Percentiles rank a stretch among this genome's conserved stretches.
phyloP scores from a whole-genome alignment of 2,329 filamentous ascomycete species.

The Penicillium sp. region DNA sequence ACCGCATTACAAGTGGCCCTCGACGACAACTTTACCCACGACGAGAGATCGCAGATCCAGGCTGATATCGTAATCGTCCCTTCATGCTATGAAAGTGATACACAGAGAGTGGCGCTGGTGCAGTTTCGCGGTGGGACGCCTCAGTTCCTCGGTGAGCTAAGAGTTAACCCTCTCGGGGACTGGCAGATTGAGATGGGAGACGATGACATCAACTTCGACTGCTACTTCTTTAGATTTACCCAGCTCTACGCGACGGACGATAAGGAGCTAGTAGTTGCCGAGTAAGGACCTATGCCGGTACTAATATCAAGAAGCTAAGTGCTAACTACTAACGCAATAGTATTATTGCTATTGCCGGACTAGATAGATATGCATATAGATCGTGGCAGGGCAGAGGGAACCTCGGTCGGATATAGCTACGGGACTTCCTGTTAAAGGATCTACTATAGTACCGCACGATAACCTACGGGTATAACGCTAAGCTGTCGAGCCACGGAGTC shows the following conservation, averaged over 20 bases:
- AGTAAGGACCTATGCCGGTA: too few species aligned
- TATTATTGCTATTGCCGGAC: conserved; percentile 9
- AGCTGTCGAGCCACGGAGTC: conserved; percentile 31
- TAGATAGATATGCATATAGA: conserved; percentile 37
- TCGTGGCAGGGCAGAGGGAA: conserved; percentile 35
- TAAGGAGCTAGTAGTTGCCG: conserved; percentile 15
- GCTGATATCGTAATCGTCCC: conserved; percentile 14
- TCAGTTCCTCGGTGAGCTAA: conserved; percentile 12
- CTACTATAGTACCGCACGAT: conserved; percentile 35
- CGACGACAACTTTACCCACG: conserved; percentile 12
- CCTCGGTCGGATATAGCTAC: conserved; percentile 35
- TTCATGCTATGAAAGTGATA: conserved; percentile 18
- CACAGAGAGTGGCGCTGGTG: conserved; percentile 12
- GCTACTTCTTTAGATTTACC: conserved; percentile 20
- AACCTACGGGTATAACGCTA: conserved; percentile 44
- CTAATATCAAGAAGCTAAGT: too few species aligned
- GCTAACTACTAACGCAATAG: too few species aligned
- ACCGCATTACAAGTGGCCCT: conserved; percentile 12
- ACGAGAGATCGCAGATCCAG: conserved; percentile 15
- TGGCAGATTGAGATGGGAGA: conserved; percentile 21
- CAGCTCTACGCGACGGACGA: conserved; percentile 15
- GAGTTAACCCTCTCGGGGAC: conserved; percentile 13
- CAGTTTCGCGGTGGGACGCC: conserved; percentile 15
- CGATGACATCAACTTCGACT: conserved; percentile 18
- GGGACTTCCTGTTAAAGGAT: conserved; percentile 36